A percentile compares a stretch with the other conserved stretches of the same genome.
Evolutionary conservation across 2,329 filamentous ascomycete genomes (phyloP).

Genomic region (Talaromyces sp.): DNA sequence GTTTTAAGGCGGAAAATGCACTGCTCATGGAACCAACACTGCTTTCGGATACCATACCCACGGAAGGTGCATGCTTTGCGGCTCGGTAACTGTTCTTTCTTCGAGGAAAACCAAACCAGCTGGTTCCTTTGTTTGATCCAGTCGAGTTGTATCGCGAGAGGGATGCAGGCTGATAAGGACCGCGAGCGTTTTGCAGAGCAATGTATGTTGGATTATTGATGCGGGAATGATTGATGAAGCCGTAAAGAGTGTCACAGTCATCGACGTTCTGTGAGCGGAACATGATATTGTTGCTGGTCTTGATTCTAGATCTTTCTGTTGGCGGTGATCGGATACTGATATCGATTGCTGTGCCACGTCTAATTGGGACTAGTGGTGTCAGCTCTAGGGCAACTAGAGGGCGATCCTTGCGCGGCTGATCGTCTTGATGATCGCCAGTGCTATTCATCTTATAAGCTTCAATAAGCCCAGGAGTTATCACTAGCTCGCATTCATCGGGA

Average conservation of each 20-base stretch:
- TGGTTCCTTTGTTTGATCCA: slow-evolving; percentile 40
- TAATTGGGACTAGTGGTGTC: slow-evolving; percentile 84
- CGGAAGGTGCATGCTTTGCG: slow-evolving; percentile 55
- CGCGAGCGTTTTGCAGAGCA: slow-evolving; percentile 69
- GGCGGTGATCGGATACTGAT: slow-evolving; percentile 90
- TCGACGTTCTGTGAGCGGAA: slow-evolving; percentile 75
- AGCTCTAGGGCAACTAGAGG: slow-evolving; percentile 74
- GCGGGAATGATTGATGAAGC: slow-evolving; percentile 80
- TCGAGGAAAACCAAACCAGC: slow-evolving; percentile 53
- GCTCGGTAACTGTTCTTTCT: slow-evolving; percentile 57
- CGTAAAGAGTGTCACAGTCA: slow-evolving; percentile 81
- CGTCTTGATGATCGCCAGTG: slow-evolving; percentile 25
- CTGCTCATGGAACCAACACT: slow-evolving; percentile 74
- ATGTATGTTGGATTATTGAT: slow-evolving; percentile 93
- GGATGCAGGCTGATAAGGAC: slow-evolving; percentile 51
- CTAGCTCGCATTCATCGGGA: slow-evolving; percentile 62
- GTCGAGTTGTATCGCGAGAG: slow-evolving; percentile 53
- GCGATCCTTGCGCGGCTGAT: slow-evolving; percentile 31
- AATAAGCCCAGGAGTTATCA: slow-evolving; percentile 63
- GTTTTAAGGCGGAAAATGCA: slow-evolving; percentile 73
- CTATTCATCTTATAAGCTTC: slow-evolving; percentile 61
- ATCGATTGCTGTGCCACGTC: slow-evolving; percentile 87
- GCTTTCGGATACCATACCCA: slow-evolving; percentile 66
- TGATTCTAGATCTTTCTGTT: slow-evolving; percentile 68
- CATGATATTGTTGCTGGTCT: slow-evolving; percentile 75